Percentiles rank a stretch among this genome's conserved stretches.
Evolutionary conservation across 306 rosid genomes (phyloP).

Genomic region (Gynostemma pentaphyllum): DNA sequence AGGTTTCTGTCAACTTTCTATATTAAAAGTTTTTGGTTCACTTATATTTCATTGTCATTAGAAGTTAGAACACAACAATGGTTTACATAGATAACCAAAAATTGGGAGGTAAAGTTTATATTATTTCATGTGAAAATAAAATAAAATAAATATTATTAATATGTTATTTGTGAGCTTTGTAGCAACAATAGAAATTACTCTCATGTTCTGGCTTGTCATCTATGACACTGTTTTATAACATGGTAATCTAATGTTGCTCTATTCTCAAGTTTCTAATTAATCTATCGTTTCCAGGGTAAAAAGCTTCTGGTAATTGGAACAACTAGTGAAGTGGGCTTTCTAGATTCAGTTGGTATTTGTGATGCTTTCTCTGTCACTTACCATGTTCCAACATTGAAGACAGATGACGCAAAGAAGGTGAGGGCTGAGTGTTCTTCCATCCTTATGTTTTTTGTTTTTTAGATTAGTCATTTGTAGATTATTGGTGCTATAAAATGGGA

Average conservation of each 20-base stretch:
- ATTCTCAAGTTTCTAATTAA: slow-evolving; percentile 5
- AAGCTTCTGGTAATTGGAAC: slow-evolving; percentile 89
- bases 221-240: background rate
- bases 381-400: slow-evolving; percentile 61
- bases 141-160: no score
- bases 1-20: slow-evolving; percentile 37
- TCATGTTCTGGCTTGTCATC: background rate
- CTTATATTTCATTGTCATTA: background rate
- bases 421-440: slow-evolving; percentile 9
- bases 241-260: background rate
- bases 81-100: background rate
- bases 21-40: background rate
- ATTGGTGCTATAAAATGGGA: background rate
- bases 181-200: background rate
- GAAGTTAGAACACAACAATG: background rate
- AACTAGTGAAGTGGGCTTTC: slow-evolving; percentile 75
- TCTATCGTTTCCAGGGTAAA: slow-evolving; percentile 53
- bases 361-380: slow-evolving; percentile 70
- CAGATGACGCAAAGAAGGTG: slow-evolving; percentile 76
- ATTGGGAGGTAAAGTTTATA: slow-evolving; percentile 1
- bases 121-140: background rate
- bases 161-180: no score
- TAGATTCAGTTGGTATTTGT: slow-evolving; percentile 71
- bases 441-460: background rate
- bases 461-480: background rate